Evolutionary conservation across 768 basidiomycete genomes (phyloP).

Genomic region (Psilocybe subaeruginosa): DNA sequence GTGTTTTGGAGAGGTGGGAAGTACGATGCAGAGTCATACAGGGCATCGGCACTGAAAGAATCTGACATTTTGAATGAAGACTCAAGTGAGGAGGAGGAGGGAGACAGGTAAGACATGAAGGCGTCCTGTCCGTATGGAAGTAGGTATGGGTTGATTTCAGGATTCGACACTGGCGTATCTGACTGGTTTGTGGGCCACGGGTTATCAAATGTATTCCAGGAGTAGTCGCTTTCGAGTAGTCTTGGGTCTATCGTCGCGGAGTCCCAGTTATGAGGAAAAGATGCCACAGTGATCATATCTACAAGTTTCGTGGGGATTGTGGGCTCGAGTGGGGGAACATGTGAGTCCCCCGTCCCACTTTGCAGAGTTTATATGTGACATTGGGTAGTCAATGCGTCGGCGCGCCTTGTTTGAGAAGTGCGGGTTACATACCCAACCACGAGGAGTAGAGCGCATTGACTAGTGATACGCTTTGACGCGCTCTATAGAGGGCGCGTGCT

Average conservation of each 20-base stretch:
- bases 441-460: not conserved
- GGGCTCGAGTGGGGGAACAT: not conserved
- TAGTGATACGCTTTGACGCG: not conserved
- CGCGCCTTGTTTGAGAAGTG: not conserved
- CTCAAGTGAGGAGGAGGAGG: not conserved
- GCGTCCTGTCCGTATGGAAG: not conserved
- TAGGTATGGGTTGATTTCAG: not conserved
- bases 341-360: not conserved
- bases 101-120: not conserved
- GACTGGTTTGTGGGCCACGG: not conserved
- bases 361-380: not conserved
- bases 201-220: not conserved
- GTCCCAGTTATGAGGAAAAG: not conserved
- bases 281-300: not conserved
- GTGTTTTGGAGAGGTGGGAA: too few species aligned
- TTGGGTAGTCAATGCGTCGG: not conserved
- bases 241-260: not conserved
- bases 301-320: not conserved
- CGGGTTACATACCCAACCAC: not conserved
- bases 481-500: not conserved
- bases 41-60: not conserved
- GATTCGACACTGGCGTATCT: too few species aligned
- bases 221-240: not conserved
- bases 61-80: not conserved
- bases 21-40: not conserved